Base-by-base conservation (phyloP, 2,329 filamentous ascomycete genomes). In the Diaporthe ampelina region DNA sequence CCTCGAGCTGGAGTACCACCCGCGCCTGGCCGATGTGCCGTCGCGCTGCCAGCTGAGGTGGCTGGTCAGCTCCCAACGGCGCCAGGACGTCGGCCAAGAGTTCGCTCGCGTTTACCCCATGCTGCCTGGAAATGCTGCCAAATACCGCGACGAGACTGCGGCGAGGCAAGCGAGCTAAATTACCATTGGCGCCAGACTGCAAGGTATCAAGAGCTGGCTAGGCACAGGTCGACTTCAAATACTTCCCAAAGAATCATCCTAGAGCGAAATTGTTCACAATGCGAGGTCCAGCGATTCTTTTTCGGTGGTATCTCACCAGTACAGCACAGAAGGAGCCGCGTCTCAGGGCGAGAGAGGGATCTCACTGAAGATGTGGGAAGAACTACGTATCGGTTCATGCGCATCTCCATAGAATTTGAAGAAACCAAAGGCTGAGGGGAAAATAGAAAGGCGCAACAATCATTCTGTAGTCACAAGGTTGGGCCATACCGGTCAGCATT, bases 1-100 rank as follows among this genome's bases (percentile, higher is more conserved):
- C 26, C 19, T 37, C 4, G 37, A 13, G n/a, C 17, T 61, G 32
- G 43, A 71, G 63, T 48, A 32, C 4, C 63, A 67, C 63, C 63
- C 63, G 13, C 63, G 63, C 63, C 17, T 19, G 45, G 45, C 29
- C 29, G 5, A 35, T 29, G 29, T n/a, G 21, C 15, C 7, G 29
- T 24, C 45, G 13, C 63, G 63, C 21, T 17, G 29, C 13, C 4
- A 52, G 45, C 45, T 67, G 63, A 67, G 63, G 63, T 67, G 63
- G 45, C 29, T 52, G 21, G 45, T 67, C 45, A 37, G 29, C 29
- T n/a, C 45, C 21, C 63, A 52, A 21, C 45, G 63, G 21, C 63
- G 35, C 29, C 26, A 52, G 45, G 63, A 67, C 32, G 63, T 67
- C 1, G 45, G 63, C 45, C 52, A 21, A 15, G 45, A 40, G 45